Conservation (phyloP, 306 rosid species). For the Vigna mungo region DNA sequence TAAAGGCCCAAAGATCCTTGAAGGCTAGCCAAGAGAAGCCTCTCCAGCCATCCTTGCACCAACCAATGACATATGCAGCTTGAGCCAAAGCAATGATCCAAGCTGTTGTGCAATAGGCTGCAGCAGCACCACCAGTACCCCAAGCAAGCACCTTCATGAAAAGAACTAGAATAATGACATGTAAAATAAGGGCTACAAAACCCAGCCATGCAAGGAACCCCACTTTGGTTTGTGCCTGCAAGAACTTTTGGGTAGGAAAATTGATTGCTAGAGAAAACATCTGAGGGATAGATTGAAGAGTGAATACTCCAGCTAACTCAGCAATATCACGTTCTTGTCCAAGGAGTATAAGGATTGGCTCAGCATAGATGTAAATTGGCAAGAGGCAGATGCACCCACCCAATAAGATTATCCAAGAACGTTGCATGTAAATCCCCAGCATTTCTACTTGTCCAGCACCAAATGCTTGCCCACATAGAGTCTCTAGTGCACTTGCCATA, state of each 20-base stretch:
- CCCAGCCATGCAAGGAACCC: constrained; percentile 88
- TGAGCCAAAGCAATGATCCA: constrained; percentile 83
- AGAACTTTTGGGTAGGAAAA: constrained; percentile 87
- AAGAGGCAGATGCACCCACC: constrained; percentile 63
- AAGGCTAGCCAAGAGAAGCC: constrained; percentile 92
- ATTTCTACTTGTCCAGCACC: constrained; percentile 95
- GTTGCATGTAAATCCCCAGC: constrained; percentile 94
- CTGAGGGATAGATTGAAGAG: constrained; percentile 87
- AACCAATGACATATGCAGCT: constrained; percentile 69
- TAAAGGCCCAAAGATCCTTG: constrained; percentile 83
- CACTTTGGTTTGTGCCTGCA: constrained; percentile 90
- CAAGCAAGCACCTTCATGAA: constrained; percentile 64
- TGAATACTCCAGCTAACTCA: constrained; percentile 74
- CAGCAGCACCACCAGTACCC: constrained; percentile 91
- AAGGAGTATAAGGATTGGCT: constrained; percentile 73
- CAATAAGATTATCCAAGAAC: constrained; percentile 78
- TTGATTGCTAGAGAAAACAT: constrained; percentile 87
- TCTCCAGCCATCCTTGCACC: constrained; percentile 87
- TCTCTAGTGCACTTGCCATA: constrained; percentile 97
- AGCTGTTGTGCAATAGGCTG: constrained; percentile 71
- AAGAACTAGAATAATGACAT: constrained; percentile 50
- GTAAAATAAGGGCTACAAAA: constrained; percentile 53
- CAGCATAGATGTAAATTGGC: constrained; percentile 74
- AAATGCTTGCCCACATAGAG: constrained; percentile 95
- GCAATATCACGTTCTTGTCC: constrained; percentile 80